Base-by-base conservation (phyloP, 495 filamentous ascomycete species). In the Aspergillus saccharolyticus region DNA sequence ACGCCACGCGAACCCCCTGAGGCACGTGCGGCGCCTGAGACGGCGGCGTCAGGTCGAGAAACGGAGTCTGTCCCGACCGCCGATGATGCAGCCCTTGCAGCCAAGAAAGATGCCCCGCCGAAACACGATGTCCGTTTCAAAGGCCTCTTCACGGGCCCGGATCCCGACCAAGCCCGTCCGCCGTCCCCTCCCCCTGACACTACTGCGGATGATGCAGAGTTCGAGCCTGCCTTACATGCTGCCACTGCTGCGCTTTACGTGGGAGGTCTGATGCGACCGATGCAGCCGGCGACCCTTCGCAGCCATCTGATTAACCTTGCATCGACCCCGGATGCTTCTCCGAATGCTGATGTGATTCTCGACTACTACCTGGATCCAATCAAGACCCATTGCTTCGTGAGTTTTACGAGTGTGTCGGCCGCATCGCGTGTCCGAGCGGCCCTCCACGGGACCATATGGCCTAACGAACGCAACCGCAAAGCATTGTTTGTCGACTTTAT, bases 211-310 rank as follows among this genome's bases (percentile, higher is more conserved):
- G 83, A 79, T 55, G 73, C 56, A 22, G 59, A 75, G 20, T 78
- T 88, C 25, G 75, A 77, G 46, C 87, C 91, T 12, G 83, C 92
- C 4, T 70, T 88, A 22, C 94, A 97, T 73, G 83, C 87, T 12
- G 90, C 90, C 2, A 98, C 94, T 6, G 68, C 86, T 30, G 85
- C 90, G 43, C 77, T 98, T 48, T 98, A 97, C 74, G 95, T 98
- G 64, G 86, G 87, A 63, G 84, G 96, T 62, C 81, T 98, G 46
- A 91, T 95, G 85, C 83, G 94, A 44, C 94, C 94, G 16, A 77
- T 98, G 9, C 88, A 88, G 58, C 80, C 82, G 2, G 64, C 64
- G 5, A 66, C 73, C 1, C 79, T 98, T 6, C 81, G 81, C 54
- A 78, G 79, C 0, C 86, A 96, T 63, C 73, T 98, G 20, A 57